Conservation (phyloP, 345 rosid genomes). For the Brassica cretica region DNA sequence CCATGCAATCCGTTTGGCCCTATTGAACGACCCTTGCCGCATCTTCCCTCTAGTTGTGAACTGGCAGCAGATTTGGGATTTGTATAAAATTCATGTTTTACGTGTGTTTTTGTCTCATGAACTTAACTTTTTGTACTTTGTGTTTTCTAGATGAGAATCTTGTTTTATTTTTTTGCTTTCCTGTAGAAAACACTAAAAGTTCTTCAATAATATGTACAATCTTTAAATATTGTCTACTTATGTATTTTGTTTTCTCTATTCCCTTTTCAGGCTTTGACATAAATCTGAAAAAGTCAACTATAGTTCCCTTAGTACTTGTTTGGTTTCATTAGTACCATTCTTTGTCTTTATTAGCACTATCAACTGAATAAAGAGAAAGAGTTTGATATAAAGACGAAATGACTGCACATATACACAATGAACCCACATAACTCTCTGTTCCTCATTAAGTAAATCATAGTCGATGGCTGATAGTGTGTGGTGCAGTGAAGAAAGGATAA, state of each 20-base stretch:
- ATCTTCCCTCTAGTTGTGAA: neutral
- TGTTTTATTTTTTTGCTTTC: neutral
- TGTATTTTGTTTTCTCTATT: neutral
- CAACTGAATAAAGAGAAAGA: neutral
- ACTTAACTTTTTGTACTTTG: conserved; percentile 14
- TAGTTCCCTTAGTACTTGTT: neutral
- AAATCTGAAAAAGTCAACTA: neutral
- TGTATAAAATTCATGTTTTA: neutral
- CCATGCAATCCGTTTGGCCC: conserved; percentile 39
- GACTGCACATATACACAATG: too few species aligned
- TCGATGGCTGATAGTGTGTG: too few species aligned
- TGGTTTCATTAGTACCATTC: neutral
- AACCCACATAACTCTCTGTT: too few species aligned
- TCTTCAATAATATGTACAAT: neutral
- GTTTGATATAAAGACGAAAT: too few species aligned
- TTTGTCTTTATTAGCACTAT: neutral
- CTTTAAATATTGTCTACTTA: neutral
- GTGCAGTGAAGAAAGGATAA: too few species aligned
- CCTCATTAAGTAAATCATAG: too few species aligned
- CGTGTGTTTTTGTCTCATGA: conserved; percentile 20
- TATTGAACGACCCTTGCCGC: conserved; percentile 30
- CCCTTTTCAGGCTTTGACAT: neutral
- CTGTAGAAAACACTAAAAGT: neutral
- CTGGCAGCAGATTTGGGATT: neutral
- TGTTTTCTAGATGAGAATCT: neutral